Percentiles rank a stretch among this genome's conserved stretches.
These are phyloP conservation scores for Exophiala bonariae DNA, from an alignment of 2,329 filamentous ascomycete species.

Conservation along the genomic window DNA sequence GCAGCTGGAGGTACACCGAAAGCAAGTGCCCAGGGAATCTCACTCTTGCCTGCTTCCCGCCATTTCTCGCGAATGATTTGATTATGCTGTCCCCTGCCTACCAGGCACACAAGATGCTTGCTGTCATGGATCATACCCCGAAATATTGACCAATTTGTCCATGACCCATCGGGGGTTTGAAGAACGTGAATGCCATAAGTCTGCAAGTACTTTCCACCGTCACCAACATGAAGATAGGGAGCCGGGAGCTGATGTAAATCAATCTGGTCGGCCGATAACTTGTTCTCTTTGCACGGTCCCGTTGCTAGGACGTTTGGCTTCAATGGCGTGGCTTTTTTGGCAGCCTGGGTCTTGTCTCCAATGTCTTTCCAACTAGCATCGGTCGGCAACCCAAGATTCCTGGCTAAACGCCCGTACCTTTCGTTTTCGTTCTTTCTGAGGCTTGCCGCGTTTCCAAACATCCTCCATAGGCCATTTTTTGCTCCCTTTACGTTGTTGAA, in stretches of 20 bases:
- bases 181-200: slow-evolving; percentile 42
- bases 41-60: slow-evolving; percentile 42
- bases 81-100: slow-evolving; percentile 50
- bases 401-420: slow-evolving; percentile 44
- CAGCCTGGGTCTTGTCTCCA: slow-evolving; percentile 43
- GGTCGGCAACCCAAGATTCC: slow-evolving; percentile 43
- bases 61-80: slow-evolving; percentile 49
- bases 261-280: slow-evolving; percentile 40
- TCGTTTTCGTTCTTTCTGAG: slow-evolving; percentile 36
- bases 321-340: slow-evolving; percentile 35
- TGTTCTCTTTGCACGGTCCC: slow-evolving; percentile 47
- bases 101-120: slow-evolving; percentile 33
- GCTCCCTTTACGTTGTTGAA: slow-evolving; percentile 54
- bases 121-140: slow-evolving; percentile 17
- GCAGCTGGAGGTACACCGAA: slow-evolving; percentile 53
- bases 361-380: slow-evolving; percentile 41
- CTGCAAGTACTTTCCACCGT: slow-evolving; percentile 53
- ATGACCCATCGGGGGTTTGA: not conserved
- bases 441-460: slow-evolving; percentile 46
- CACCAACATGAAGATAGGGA: slow-evolving; percentile 44
- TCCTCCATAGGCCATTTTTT: slow-evolving; percentile 48
- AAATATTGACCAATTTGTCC: slow-evolving; percentile 36
- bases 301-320: slow-evolving; percentile 35
- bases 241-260: slow-evolving; percentile 45
- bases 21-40: slow-evolving; percentile 49